These are phyloP conservation scores for Fulvia fulva DNA, from an alignment of 2,329 filamentous ascomycete species.

Conservation along the genomic window DNA sequence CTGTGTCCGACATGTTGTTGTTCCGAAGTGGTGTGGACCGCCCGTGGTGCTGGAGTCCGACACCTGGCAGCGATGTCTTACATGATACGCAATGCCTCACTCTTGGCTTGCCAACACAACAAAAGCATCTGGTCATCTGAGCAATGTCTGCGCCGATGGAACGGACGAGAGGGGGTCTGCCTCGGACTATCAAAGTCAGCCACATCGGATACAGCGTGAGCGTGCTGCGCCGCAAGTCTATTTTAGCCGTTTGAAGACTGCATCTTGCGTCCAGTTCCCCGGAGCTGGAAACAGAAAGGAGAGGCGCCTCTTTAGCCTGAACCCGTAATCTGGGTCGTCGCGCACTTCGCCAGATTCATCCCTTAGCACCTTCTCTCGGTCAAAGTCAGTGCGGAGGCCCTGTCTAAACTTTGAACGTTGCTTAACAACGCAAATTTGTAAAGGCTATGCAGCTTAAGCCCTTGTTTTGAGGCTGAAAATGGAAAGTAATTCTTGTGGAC, in stretches of 20 bases:
- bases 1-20: background rate
- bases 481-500: too few species aligned
- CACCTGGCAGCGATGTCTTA: background rate
- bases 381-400: too few species aligned
- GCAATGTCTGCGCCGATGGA: background rate
- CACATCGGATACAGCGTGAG: background rate
- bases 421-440: too few species aligned
- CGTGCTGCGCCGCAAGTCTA: constrained; percentile 1
- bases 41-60: constrained; percentile 4
- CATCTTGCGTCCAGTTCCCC: constrained; percentile 1
- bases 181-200: background rate
- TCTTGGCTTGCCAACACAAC: background rate
- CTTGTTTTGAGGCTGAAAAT: too few species aligned
- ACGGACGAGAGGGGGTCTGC: background rate
- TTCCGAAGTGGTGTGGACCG: background rate
- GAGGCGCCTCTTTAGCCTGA: constrained; percentile 5
- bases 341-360: background rate
- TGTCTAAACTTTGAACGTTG: too few species aligned
- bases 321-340: background rate
- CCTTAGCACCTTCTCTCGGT: too few species aligned
- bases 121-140: background rate
- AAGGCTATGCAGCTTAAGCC: too few species aligned
- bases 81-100: background rate
- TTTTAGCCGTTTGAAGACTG: constrained; percentile 2
- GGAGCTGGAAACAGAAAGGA: constrained; percentile 1